phyloP scores from a whole-genome alignment of 2,329 filamentous ascomycete genomes.

The Claviceps digitariae region DNA sequence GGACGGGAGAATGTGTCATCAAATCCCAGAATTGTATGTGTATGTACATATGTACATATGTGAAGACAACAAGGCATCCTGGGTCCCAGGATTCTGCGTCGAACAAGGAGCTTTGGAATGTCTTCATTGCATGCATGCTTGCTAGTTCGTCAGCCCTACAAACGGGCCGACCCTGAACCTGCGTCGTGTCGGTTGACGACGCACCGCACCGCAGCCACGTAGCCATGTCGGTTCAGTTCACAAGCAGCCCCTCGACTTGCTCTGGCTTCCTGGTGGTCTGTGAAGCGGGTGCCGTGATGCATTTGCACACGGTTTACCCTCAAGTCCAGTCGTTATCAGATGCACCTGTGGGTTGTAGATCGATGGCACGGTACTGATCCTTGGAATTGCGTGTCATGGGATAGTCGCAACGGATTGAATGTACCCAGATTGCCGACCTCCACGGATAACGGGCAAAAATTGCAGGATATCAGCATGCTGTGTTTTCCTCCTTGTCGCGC shows the following conservation, averaged over 20 bases:
- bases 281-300: not conserved
- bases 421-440: not conserved
- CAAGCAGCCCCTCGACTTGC: not conserved
- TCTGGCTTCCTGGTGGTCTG: not conserved
- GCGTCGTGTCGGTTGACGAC: constrained; percentile 3
- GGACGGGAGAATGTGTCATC: constrained; percentile 1
- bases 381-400: not conserved
- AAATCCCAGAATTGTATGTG: not conserved
- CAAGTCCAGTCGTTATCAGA: not conserved
- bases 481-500: not conserved
- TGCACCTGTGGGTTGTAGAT: not conserved
- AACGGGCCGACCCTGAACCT: constrained; percentile 6
- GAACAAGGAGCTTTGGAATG: constrained; percentile 5
- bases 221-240: not conserved
- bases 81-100: constrained; percentile 5
- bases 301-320: not conserved
- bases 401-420: not conserved
- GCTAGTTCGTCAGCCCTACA: constrained; percentile 6
- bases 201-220: constrained; percentile 4
- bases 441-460: not conserved
- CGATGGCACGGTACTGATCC: not conserved
- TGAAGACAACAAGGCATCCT: not conserved
- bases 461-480: not conserved
- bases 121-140: constrained; percentile 4
- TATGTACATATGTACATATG: too few species aligned